Conservation (phyloP, 805 yeast species). For the Grigorovia humatica region DNA sequence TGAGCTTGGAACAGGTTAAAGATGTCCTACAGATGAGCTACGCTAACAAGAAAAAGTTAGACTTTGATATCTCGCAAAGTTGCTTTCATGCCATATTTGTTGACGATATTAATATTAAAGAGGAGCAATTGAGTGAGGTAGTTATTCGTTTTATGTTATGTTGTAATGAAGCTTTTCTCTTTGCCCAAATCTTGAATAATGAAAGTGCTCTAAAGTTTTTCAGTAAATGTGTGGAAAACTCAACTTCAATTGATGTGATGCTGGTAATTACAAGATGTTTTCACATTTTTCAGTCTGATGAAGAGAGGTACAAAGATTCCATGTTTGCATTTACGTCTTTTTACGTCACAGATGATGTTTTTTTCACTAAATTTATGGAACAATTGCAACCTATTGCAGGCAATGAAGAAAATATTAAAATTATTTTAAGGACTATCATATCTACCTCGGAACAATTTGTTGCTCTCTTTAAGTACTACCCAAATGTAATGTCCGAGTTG, state of each 20-base stretch:
- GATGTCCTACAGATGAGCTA: background rate
- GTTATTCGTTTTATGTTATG: background rate
- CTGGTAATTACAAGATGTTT: background rate
- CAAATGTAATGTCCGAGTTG: constrained; percentile 8
- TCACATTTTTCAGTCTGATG: background rate
- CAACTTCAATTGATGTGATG: background rate
- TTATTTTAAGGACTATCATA: constrained; percentile 3
- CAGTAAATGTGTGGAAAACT: background rate
- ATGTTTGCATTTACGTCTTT: background rate
- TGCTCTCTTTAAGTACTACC: constrained; percentile 1
- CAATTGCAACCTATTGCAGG: constrained; percentile 3
- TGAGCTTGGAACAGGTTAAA: background rate
- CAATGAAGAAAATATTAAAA: constrained; percentile 2
- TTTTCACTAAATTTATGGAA: constrained; percentile 3
- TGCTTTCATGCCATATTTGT: background rate
- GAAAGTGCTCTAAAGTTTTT: too few species aligned
- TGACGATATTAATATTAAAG: background rate
- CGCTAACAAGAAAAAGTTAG: background rate
- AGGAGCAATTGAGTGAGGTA: background rate
- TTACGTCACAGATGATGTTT: constrained; percentile 1
- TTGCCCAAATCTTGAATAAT: too few species aligned
- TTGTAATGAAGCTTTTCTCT: background rate
- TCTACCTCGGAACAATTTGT: background rate
- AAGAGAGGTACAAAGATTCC: background rate
- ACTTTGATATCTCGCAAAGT: background rate